Conservation (phyloP, 768 basidiomycete species). For the Auricularia sp. region DNA sequence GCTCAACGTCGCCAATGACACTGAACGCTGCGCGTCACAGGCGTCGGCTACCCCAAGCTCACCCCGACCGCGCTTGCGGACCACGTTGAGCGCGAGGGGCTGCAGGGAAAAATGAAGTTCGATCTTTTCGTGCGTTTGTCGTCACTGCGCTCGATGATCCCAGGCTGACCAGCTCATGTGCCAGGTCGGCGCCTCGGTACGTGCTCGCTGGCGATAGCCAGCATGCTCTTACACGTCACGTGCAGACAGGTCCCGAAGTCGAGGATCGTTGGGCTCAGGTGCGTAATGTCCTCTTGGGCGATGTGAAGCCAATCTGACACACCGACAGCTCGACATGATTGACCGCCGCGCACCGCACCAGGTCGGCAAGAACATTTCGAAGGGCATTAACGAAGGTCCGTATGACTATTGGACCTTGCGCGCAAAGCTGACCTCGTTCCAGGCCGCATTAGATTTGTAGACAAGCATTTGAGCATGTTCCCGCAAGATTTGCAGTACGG, state of each 20-base stretch:
- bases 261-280: slow-evolving; percentile 12
- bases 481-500: slow-evolving; percentile 11
- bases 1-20: neutral
- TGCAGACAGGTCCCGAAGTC: slow-evolving; percentile 11
- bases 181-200: neutral
- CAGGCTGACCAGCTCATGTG: neutral
- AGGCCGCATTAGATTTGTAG: slow-evolving; percentile 14
- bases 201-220: neutral
- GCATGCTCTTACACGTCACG: slow-evolving; percentile 2
- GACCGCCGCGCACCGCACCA: slow-evolving; percentile 16
- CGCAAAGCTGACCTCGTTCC: neutral
- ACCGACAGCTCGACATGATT: slow-evolving; percentile 10
- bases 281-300: slow-evolving; percentile 3
- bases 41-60: slow-evolving; percentile 5
- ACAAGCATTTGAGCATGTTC: slow-evolving; percentile 17
- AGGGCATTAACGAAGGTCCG: slow-evolving; percentile 16
- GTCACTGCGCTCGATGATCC: too few relatives aligned
- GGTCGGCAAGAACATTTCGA: slow-evolving; percentile 17
- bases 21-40: neutral
- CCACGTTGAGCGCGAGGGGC: slow-evolving; percentile 16
- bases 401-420: neutral
- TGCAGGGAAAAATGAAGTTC: slow-evolving; percentile 18
- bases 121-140: slow-evolving; percentile 10
- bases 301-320: neutral
- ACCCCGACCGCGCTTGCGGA: slow-evolving; percentile 14